Conservation (phyloP, 441 rosid genomes). For the Omphalea diandra region DNA sequence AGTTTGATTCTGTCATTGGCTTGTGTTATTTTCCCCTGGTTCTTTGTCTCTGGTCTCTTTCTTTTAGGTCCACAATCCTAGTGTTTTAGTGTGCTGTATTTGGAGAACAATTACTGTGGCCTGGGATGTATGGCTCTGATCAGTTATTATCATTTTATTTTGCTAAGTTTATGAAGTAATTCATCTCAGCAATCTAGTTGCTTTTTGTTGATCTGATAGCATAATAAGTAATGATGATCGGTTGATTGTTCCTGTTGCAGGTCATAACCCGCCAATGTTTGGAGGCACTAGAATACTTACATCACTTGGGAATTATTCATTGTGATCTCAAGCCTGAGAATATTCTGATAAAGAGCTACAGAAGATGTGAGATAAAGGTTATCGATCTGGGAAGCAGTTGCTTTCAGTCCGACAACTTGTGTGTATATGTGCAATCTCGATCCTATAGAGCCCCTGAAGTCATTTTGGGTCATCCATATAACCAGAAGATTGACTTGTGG, state of each 20-base stretch:
- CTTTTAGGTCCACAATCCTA: background rate
- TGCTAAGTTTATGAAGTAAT: background rate
- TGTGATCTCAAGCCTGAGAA: conserved; percentile 97
- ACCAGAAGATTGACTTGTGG: conserved; percentile 93
- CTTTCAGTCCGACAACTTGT: conserved; percentile 72
- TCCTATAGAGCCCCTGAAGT: conserved; percentile 99
- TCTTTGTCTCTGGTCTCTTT: background rate
- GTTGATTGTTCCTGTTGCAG: conserved; percentile 34
- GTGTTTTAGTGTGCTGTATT: background rate
- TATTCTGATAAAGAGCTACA: conserved; percentile 77
- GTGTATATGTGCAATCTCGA: conserved; percentile 87
- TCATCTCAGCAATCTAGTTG: background rate
- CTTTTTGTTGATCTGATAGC: background rate
- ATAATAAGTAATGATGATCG: background rate
- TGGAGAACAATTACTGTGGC: background rate
- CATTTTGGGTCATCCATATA: conserved; percentile 85
- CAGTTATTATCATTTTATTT: background rate
- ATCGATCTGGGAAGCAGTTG: conserved; percentile 99
- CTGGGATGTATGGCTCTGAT: background rate
- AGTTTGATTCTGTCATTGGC: conserved; percentile 17
- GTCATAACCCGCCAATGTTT: conserved; percentile 76
- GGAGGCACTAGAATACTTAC: conserved; percentile 85
- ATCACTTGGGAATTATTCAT: conserved; percentile 82
- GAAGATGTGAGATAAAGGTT: conserved; percentile 70
- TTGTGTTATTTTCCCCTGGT: background rate